Conservation (phyloP, 768 basidiomycete species). For the Hirschioporus abietinus region DNA sequence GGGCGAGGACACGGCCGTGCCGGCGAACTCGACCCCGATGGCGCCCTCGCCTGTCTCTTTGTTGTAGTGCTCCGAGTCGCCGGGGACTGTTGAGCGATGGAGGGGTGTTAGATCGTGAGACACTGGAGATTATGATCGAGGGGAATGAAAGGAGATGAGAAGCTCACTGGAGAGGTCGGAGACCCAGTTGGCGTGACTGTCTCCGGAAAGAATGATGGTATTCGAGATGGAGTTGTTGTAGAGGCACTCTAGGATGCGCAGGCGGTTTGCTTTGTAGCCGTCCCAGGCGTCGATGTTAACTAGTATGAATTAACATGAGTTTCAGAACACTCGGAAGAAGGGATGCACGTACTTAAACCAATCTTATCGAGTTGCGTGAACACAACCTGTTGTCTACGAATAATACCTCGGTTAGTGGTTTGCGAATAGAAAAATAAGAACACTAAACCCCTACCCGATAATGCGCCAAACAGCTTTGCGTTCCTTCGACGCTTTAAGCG, state of each 20-base stretch:
- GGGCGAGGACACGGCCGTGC: conserved; percentile 23
- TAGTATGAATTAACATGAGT: neutral
- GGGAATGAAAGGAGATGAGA: conserved; percentile 7
- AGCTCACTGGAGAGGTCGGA: conserved; percentile 18
- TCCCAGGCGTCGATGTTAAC: conserved; percentile 21
- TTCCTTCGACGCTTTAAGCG: conserved; percentile 14
- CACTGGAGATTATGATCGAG: no score
- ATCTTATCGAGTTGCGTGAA: conserved; percentile 21
- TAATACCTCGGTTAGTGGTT: neutral
- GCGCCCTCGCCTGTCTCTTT: conserved; percentile 16
- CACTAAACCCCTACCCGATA: conserved; percentile 9
- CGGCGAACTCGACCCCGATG: conserved; percentile 26
- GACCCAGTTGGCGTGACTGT: conserved; percentile 26
- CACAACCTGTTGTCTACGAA: conserved; percentile 22
- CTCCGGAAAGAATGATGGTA: conserved; percentile 24
- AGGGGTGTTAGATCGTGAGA: neutral
- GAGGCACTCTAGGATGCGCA: conserved; percentile 20
- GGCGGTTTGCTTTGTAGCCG: conserved; percentile 22
- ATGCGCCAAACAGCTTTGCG: conserved; percentile 23
- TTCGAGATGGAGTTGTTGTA: conserved; percentile 22
- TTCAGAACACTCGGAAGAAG: neutral
- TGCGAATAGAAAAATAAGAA: neutral
- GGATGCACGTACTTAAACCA: conserved; percentile 6
- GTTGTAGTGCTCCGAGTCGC: conserved; percentile 1
- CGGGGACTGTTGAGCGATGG: conserved; percentile 7